Base-by-base conservation (phyloP, 2,329 filamentous ascomycete species). In the Fusarium agapanthi region DNA sequence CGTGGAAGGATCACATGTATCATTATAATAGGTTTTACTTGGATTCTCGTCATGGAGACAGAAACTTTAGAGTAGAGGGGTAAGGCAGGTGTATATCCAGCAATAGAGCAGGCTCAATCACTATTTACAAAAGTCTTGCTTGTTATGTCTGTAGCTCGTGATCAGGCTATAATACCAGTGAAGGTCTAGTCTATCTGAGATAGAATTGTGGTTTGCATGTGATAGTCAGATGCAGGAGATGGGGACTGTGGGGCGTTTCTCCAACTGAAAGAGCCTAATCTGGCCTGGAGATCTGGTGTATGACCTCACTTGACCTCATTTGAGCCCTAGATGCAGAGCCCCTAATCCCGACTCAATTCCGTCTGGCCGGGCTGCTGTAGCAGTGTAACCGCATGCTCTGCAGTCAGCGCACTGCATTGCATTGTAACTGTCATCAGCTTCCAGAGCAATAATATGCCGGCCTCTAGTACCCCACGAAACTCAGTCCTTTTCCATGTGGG, bases 1-100 rank as follows among this genome's bases (percentile, higher is more conserved):
- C 32, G 34, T 55, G 60, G 58, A 65, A 65, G 72, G 65, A 74
- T 65, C 63, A 72, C 67, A 72, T 76, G 74, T 75, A 76, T 38
- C 45, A 74, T 76, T 51, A 48, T 38, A 38, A 59, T 60, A 26
- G 12, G 48, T 60, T 26, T 65, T 74, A 56, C 37, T 47, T 48
- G 57, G 57, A 43, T 61, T 60, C 65, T 63, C 65, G 60, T 40
- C 43, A 61, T 24, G 28, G 58, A 35, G 66, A 59, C 35, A 48
- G 60, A 47, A 38, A 57, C 43, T 51, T 57, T 66, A 75, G 67
- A 69, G 51, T 55, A 54, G 59, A 68, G 56, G 20, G 35, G 34
- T 30, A 22, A 67, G 65, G 55, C 58, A 47, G 64, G 70, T 65
- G 72, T 60, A 72, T 75, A 66, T 61, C 62, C 71, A 65, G 48